Conservation (phyloP, 768 basidiomycete genomes). For the Macrolepiota albuminosa region DNA sequence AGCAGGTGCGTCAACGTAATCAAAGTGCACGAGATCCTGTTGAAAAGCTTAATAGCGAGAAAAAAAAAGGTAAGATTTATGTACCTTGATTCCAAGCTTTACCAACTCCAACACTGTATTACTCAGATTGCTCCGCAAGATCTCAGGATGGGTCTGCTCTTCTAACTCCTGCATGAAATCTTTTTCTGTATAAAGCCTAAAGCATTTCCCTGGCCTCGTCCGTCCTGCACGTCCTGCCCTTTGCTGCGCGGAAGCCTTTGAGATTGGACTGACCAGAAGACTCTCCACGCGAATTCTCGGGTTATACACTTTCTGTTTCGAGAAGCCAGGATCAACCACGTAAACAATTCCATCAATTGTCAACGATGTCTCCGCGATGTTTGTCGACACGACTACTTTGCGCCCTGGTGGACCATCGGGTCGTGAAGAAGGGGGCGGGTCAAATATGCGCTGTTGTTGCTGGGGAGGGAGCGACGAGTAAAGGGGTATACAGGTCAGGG, state of each 20-base stretch:
- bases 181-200: constrained; percentile 93
- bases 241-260: constrained; percentile 95
- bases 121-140: constrained; percentile 87
- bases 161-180: constrained; percentile 95
- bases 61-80: constrained; percentile 4
- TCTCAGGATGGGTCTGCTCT: constrained; percentile 97
- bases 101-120: constrained; percentile 92
- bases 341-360: constrained; percentile 99
- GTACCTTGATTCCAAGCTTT: constrained; percentile 86
- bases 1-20: constrained; percentile 90
- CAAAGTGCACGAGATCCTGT: constrained; percentile 81
- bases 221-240: constrained; percentile 94
- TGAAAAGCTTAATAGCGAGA: neutral
- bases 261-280: constrained; percentile 89
- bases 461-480: constrained; percentile 93
- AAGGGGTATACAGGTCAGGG: constrained; percentile 84
- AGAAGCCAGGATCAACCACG: constrained; percentile 96
- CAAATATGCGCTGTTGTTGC: constrained; percentile 97
- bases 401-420: constrained; percentile 78
- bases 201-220: constrained; percentile 96
- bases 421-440: constrained; percentile 68
- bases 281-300: constrained; percentile 95
- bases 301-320: constrained; percentile 98
- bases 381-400: constrained; percentile 93
- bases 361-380: constrained; percentile 95